phyloP scores from a whole-genome alignment of 2,329 filamentous ascomycete genomes.

The Ophiostoma ulmi region DNA sequence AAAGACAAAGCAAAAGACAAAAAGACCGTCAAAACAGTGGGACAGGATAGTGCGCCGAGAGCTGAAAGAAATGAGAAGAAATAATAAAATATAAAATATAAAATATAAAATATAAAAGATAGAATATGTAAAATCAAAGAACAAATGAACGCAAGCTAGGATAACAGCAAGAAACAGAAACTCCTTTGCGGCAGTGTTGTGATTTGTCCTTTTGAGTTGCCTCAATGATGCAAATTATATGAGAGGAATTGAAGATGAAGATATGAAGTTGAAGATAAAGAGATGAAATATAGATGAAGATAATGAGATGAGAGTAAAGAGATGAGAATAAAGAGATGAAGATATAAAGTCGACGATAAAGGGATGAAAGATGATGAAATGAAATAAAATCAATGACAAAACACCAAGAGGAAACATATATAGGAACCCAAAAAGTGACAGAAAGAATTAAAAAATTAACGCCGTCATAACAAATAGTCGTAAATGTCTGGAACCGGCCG shows the following conservation, averaged over 20 bases:
- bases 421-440: not conserved
- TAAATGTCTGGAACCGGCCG: conserved; percentile 2
- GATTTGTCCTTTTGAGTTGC: conserved; percentile 22
- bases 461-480: conserved; percentile 12
- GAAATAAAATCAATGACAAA: not conserved
- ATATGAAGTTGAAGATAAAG: not conserved
- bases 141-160: conserved; percentile 9
- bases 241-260: not conserved
- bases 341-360: not conserved
- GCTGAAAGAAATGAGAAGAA: not conserved
- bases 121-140: not conserved
- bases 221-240: conserved; percentile 22
- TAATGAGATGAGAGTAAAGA: not conserved
- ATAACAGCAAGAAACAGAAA: conserved; percentile 10
- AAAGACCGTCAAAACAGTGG: not conserved
- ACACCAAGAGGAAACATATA: not conserved
- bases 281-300: not conserved
- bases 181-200: conserved; percentile 6
- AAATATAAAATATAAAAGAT: not conserved
- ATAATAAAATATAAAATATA: not conserved
- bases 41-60: not conserved
- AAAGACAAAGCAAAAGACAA: not conserved
- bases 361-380: not conserved
- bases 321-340: not conserved
- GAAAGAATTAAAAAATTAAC: conserved; percentile 5